These are phyloP conservation scores for Fusarium equiseti DNA, from an alignment of 2,329 filamentous ascomycete species.

Conservation along the genomic window DNA sequence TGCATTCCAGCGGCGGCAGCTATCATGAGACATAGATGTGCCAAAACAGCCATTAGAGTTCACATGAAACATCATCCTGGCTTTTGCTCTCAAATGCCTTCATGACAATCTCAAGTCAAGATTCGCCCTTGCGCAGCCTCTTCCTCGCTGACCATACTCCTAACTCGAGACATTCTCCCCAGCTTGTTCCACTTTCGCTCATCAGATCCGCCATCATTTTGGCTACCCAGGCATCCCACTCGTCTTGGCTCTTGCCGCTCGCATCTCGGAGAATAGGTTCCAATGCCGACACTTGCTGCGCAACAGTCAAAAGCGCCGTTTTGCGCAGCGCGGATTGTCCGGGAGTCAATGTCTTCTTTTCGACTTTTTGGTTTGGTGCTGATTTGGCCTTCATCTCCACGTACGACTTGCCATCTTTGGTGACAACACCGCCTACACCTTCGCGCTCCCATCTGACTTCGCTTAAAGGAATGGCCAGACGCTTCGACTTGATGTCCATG, in stretches of 20 bases:
- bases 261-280: slow-evolving; percentile 85
- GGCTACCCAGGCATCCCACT: slow-evolving; percentile 91
- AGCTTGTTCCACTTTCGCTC: slow-evolving; percentile 80
- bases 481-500: slow-evolving; percentile 75
- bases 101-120: slow-evolving; percentile 21
- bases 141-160: slow-evolving; percentile 94
- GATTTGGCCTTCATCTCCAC: slow-evolving; percentile 66
- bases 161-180: slow-evolving; percentile 87
- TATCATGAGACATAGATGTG: slow-evolving; percentile 29
- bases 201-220: slow-evolving; percentile 89
- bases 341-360: slow-evolving; percentile 68
- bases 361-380: slow-evolving; percentile 52
- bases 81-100: slow-evolving; percentile 21
- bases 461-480: slow-evolving; percentile 87
- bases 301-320: slow-evolving; percentile 83
- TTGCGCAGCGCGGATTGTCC: slow-evolving; percentile 80
- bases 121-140: slow-evolving; percentile 42
- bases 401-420: slow-evolving; percentile 71
- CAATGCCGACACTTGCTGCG: slow-evolving; percentile 86
- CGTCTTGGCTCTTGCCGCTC: slow-evolving; percentile 88
- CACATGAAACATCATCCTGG: slow-evolving; percentile 27
- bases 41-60: slow-evolving; percentile 9
- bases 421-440: slow-evolving; percentile 72
- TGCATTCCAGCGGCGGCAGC: slow-evolving; percentile 24
- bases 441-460: slow-evolving; percentile 91